These are phyloP conservation scores for Penicillium nucicola DNA, from an alignment of 495 filamentous ascomycete genomes.

Conservation along the genomic window DNA sequence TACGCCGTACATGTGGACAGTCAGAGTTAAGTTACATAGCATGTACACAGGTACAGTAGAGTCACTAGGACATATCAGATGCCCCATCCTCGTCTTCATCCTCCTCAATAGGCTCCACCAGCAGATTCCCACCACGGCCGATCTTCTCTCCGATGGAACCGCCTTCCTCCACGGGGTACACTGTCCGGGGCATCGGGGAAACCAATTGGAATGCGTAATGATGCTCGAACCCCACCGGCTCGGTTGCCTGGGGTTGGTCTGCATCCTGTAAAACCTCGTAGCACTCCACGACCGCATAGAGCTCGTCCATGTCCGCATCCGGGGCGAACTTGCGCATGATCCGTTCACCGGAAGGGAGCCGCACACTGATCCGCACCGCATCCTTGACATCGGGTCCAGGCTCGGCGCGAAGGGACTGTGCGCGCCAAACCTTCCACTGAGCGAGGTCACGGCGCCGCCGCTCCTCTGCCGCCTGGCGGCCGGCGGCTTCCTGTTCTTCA, in stretches of 20 bases:
- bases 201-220: slow-evolving; percentile 78
- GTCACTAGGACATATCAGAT: background rate
- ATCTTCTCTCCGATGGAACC: slow-evolving; percentile 67
- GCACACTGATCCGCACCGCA: slow-evolving; percentile 75
- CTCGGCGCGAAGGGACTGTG: slow-evolving; percentile 60
- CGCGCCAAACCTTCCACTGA: slow-evolving; percentile 83
- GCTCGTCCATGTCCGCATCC: slow-evolving; percentile 70
- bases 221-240: slow-evolving; percentile 71
- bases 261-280: slow-evolving; percentile 57
- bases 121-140: slow-evolving; percentile 80
- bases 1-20: background rate
- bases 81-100: slow-evolving; percentile 52
- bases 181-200: slow-evolving; percentile 74
- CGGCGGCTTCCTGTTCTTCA: slow-evolving; percentile 60
- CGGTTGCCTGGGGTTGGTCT: slow-evolving; percentile 22
- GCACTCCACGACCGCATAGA: slow-evolving; percentile 97
- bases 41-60: too few species aligned
- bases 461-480: slow-evolving; percentile 62
- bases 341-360: slow-evolving; percentile 68
- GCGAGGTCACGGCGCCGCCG: slow-evolving; percentile 52
- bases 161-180: slow-evolving; percentile 63
- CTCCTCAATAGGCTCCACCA: slow-evolving; percentile 69
- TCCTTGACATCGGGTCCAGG: slow-evolving; percentile 63
- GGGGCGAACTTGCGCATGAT: slow-evolving; percentile 70
- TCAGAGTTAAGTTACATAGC: too few species aligned